phyloP scores from a whole-genome alignment of 1,139 yeast species.

The Kodamaea sp. region DNA sequence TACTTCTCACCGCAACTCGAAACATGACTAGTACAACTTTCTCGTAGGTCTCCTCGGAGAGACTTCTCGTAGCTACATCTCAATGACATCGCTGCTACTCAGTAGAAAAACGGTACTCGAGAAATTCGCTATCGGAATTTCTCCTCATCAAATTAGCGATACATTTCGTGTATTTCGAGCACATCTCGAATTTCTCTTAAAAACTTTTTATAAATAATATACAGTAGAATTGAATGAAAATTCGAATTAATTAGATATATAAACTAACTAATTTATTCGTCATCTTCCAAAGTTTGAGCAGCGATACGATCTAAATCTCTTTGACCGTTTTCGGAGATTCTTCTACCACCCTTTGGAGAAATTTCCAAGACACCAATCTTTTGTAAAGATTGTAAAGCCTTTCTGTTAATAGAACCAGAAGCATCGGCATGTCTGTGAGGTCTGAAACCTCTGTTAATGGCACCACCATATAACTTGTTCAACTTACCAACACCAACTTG shows the following conservation, averaged over 20 bases:
- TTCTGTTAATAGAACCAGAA: conserved; percentile 99
- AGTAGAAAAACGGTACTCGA: no score
- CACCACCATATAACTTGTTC: conserved; percentile 99
- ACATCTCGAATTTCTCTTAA: no score
- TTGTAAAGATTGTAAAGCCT: conserved; percentile 95
- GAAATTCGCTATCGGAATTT: no score
- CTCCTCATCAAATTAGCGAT: no score
- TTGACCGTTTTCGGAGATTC: conserved; percentile 99
- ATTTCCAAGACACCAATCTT: conserved; percentile 96
- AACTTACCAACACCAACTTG: conserved; percentile 99
- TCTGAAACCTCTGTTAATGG: conserved; percentile 98
- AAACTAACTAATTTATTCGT: conserved; percentile 47
- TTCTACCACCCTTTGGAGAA: conserved; percentile 99
- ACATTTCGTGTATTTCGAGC: no score
- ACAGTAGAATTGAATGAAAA: not conserved
- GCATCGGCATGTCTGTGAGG: conserved; percentile 99
- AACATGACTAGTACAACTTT: no score
- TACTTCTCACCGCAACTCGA: no score
- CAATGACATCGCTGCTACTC: no score
- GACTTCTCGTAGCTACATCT: no score
- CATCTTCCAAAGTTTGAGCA: conserved; percentile 95
- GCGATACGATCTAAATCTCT: conserved; percentile 99
- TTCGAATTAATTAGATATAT: not conserved
- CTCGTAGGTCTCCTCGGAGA: no score
- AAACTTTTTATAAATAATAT: not conserved